These are phyloP conservation scores for Ascochyta clinopodiicola DNA, from an alignment of 2,329 filamentous ascomycete species.

Conservation along the genomic window DNA sequence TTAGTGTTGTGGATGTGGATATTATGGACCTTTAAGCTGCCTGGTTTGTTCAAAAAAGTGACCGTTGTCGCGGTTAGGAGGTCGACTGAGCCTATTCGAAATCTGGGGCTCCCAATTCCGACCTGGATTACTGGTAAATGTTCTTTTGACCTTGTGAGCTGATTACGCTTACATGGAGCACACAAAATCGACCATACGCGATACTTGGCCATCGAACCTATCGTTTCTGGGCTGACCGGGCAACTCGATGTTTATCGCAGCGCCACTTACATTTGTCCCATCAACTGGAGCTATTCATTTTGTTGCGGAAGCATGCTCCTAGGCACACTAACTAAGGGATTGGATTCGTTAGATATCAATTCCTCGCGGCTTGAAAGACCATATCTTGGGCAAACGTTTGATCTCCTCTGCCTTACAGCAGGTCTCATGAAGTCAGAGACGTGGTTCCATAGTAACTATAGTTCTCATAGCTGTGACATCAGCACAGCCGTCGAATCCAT, in stretches of 20 bases:
- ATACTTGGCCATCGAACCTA: slow-evolving; percentile 2
- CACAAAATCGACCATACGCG: slow-evolving; percentile 12
- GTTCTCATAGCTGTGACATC: neutral
- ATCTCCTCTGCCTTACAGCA: neutral
- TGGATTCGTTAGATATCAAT: neutral
- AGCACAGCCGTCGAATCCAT: neutral
- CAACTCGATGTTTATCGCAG: slow-evolving; percentile 12
- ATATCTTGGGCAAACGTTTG: neutral
- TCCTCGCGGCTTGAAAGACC: neutral
- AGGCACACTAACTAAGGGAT: neutral
- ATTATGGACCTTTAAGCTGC: slow-evolving; percentile 21
- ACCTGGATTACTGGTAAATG: neutral
- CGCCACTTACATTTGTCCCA: neutral
- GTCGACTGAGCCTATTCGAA: neutral
- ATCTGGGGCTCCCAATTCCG: slow-evolving; percentile 16
- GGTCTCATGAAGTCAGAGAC: neutral
- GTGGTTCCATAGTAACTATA: neutral
- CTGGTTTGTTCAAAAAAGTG: slow-evolving; percentile 14
- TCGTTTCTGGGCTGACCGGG: slow-evolving; percentile 9
- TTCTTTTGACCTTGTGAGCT: slow-evolving; percentile 1
- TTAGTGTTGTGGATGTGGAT: slow-evolving; percentile 34
- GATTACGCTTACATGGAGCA: neutral
- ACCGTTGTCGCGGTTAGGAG: slow-evolving; percentile 18
- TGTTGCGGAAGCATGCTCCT: slow-evolving; percentile 1
- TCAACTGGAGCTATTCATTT: neutral